Conservation (phyloP, 2,329 filamentous ascomycete genomes). For the Orbilia brochopaga region DNA sequence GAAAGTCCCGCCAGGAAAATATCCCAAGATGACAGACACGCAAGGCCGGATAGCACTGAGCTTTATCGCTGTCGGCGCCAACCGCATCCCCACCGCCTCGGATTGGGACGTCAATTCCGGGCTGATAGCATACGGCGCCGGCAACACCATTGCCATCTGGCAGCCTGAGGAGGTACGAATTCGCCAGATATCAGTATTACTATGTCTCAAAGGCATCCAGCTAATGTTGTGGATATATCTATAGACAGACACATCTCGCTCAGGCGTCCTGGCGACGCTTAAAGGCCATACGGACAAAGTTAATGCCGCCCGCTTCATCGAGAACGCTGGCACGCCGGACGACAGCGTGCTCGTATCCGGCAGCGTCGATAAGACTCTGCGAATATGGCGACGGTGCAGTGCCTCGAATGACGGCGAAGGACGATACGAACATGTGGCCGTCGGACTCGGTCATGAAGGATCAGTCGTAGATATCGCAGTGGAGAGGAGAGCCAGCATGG, state of each 20-base stretch:
- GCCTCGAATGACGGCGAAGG: constrained; percentile 4
- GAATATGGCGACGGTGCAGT: constrained; percentile 57
- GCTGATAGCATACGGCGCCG: constrained; percentile 83
- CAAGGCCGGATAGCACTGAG: constrained; percentile 40
- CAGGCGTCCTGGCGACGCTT: constrained; percentile 71
- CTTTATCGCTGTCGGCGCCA: constrained; percentile 77
- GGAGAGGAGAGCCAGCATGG: constrained; percentile 17
- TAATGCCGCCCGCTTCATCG: constrained; percentile 81
- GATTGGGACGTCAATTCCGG: constrained; percentile 77
- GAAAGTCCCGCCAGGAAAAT: neutral
- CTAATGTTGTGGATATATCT: constrained; percentile 8
- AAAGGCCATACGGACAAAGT: constrained; percentile 79
- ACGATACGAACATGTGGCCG: constrained; percentile 25
- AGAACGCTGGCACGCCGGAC: constrained; percentile 60
- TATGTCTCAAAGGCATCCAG: no score
- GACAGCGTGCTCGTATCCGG: constrained; percentile 74
- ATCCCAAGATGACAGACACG: constrained; percentile 35
- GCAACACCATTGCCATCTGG: constrained; percentile 89
- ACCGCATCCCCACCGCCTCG: constrained; percentile 84
- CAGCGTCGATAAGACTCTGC: constrained; percentile 76
- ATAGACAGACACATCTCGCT: constrained; percentile 59
- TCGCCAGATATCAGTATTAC: constrained; percentile 12
- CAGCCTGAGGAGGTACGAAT: constrained; percentile 70
- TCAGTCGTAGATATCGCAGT: constrained; percentile 46
- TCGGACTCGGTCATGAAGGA: constrained; percentile 26